Conservation (phyloP, 2,329 filamentous ascomycete species). For the Mollisia scopiformis region DNA sequence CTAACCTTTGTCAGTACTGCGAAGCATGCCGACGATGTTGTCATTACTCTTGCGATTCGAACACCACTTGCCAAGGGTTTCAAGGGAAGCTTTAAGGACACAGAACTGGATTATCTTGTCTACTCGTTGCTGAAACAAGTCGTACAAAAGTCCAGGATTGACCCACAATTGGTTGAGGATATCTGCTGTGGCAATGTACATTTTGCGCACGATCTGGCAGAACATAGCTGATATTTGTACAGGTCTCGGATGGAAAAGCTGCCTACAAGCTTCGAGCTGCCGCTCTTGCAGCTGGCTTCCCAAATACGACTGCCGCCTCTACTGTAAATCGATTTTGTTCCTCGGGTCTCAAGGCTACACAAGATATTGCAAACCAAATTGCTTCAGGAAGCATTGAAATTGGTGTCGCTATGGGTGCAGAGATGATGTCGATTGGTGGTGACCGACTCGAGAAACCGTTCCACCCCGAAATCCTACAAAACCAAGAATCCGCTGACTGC, state of each 20-base stretch:
- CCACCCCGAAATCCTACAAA: conserved; percentile 72
- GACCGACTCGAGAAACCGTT: conserved; percentile 75
- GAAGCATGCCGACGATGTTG: conserved; percentile 94
- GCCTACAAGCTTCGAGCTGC: conserved; percentile 91
- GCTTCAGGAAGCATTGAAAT: conserved; percentile 78
- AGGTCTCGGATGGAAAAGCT: conserved; percentile 84
- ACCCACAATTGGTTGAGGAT: conserved; percentile 83
- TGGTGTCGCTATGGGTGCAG: conserved; percentile 85
- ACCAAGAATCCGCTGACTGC: conserved; percentile 83
- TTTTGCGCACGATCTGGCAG: conserved; percentile 16
- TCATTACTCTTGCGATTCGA: conserved; percentile 90
- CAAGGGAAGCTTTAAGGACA: conserved; percentile 97
- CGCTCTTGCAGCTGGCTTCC: conserved; percentile 87
- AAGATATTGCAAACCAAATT: conserved; percentile 93
- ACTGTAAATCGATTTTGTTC: conserved; percentile 97
- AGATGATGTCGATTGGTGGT: conserved; percentile 80
- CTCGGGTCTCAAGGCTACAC: conserved; percentile 91
- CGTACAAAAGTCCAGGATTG: conserved; percentile 71
- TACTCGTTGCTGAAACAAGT: conserved; percentile 82
- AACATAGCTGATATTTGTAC: neutral
- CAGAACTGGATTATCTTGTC: conserved; percentile 82
- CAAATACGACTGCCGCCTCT: conserved; percentile 81
- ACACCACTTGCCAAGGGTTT: conserved; percentile 86
- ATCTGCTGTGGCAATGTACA: conserved; percentile 89
- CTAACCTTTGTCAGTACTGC: conserved; percentile 63